Conservation (phyloP, 2,329 filamentous ascomycete species). For the Fusarium papillatum region DNA sequence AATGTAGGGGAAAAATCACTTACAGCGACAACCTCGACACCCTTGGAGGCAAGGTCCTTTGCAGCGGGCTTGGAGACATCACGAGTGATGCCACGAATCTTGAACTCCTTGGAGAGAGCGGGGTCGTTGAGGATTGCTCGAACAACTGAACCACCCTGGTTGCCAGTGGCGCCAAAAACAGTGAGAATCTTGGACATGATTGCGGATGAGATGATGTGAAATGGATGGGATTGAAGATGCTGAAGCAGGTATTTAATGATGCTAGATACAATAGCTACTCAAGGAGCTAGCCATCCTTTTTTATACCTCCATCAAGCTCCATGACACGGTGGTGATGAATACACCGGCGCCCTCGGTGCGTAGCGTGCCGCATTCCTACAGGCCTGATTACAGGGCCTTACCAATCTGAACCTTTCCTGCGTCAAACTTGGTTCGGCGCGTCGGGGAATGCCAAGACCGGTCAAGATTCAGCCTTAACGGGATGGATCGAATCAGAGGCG, state of each 20-base stretch:
- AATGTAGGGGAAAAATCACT: constrained; percentile 3
- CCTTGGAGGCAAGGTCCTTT: constrained; percentile 52
- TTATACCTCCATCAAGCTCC: constrained; percentile 20
- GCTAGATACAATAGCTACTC: not conserved
- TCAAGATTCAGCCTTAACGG: constrained; percentile 14
- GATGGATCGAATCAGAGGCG: constrained; percentile 5
- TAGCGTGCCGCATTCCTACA: not conserved
- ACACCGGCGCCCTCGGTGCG: not conserved
- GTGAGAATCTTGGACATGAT: constrained; percentile 54
- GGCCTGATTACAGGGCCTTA: constrained; percentile 19
- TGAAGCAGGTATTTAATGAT: not conserved
- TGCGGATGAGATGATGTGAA: not conserved
- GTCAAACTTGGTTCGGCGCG: constrained; percentile 10
- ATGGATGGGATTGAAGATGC: not conserved
- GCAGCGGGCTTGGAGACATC: constrained; percentile 56
- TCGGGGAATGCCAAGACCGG: constrained; percentile 43
- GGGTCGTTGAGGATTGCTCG: constrained; percentile 60
- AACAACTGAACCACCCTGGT: constrained; percentile 64
- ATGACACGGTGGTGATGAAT: constrained; percentile 13
- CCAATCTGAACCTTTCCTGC: constrained; percentile 17
- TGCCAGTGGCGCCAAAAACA: constrained; percentile 64
- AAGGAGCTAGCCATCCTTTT: not conserved
- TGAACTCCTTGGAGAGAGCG: constrained; percentile 57
- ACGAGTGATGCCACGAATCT: constrained; percentile 62
- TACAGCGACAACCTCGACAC: constrained; percentile 59